Evolutionary conservation across 2,329 filamentous ascomycete species (phyloP).

Genomic region (Dissoconium aciculare): DNA sequence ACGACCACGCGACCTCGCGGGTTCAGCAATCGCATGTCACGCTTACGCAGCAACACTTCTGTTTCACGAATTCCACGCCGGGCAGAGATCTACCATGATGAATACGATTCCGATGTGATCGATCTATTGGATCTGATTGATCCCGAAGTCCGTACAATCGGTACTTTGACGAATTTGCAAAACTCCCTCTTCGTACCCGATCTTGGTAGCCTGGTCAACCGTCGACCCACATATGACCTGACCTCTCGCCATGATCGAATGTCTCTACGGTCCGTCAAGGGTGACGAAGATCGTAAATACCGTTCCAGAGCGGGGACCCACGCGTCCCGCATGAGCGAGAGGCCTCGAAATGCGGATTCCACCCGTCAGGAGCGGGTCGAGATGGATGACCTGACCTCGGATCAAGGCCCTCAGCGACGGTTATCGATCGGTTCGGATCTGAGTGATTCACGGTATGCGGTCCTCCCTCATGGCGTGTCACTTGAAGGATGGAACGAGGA

Average conservation of each 20-base stretch:
- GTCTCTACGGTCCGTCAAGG: neutral
- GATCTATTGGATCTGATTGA: constrained; percentile 59
- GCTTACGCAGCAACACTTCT: constrained; percentile 5
- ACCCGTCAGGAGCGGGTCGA: constrained; percentile 4
- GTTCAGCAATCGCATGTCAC: neutral
- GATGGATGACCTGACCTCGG: constrained; percentile 2
- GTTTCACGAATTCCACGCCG: constrained; percentile 4
- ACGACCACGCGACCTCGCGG: neutral
- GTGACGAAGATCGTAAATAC: constrained; percentile 8
- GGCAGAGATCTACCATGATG: constrained; percentile 14
- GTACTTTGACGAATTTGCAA: constrained; percentile 75
- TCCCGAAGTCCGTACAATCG: constrained; percentile 67
- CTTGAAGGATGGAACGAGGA: constrained; percentile 60
- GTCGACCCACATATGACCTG: constrained; percentile 63
- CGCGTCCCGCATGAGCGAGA: constrained; percentile 5
- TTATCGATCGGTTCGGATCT: constrained; percentile 52
- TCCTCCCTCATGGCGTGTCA: constrained; percentile 57
- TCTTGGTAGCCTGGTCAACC: constrained; percentile 59
- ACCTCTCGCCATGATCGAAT: constrained; percentile 31
- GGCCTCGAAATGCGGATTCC: constrained; percentile 6
- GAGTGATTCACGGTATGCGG: constrained; percentile 59
- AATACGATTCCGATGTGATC: constrained; percentile 49
- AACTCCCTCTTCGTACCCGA: constrained; percentile 79
- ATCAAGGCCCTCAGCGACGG: constrained; percentile 7
- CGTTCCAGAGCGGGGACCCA: constrained; percentile 13